phyloP scores from a whole-genome alignment of 305 asterid species.

The Solanum aculeatissimum region DNA sequence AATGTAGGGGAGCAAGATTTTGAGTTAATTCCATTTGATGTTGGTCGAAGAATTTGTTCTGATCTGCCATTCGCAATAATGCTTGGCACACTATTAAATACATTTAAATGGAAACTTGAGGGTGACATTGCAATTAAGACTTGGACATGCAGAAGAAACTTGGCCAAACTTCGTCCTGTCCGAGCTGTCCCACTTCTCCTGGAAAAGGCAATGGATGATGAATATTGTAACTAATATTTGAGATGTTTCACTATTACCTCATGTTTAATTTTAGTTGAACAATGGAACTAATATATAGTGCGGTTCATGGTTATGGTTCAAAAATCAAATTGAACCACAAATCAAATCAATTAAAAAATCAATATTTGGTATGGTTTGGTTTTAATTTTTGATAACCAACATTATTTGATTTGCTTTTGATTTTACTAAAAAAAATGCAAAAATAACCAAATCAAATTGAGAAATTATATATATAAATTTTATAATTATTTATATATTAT shows the following conservation, averaged over 20 bases:
- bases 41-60: conserved; percentile 36
- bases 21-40: conserved; percentile 25
- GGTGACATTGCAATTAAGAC: conserved; percentile 7
- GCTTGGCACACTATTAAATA: conserved; percentile 26
- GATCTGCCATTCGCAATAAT: conserved; percentile 24
- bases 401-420: no score
- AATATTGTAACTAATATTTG: background rate
- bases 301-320: background rate
- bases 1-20: conserved; percentile 20
- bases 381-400: no score
- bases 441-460: no score
- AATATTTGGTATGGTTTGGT: no score
- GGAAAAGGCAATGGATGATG: background rate
- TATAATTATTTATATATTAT: no score
- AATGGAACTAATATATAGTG: background rate
- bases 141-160: conserved; percentile 29
- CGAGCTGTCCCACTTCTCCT: conserved; percentile 20
- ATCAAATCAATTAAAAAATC: no score
- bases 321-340: no score
- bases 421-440: no score
- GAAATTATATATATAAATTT: no score
- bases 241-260: background rate
- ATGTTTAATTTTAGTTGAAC: no score
- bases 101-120: conserved; percentile 32
- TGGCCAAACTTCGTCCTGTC: conserved; percentile 28